phyloP scores from a whole-genome alignment of 2,329 filamentous ascomycete species.

The Penicillium fuscoglaucum region DNA sequence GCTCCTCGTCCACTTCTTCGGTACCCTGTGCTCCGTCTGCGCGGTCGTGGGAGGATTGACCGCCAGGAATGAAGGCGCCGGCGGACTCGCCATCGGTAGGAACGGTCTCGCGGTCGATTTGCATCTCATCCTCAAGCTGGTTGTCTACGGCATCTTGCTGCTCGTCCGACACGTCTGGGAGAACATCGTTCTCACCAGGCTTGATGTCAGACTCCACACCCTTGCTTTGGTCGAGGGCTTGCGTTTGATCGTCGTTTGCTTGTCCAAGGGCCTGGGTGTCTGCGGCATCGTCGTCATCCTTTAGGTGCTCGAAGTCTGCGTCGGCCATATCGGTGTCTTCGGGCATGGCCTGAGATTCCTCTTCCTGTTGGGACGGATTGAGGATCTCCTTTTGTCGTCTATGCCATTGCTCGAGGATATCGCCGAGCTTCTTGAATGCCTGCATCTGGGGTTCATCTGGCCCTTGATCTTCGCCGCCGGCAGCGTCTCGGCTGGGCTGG shows the following conservation, averaged over 20 bases:
- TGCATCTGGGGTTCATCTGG: conserved; percentile 54
- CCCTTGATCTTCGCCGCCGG: conserved; percentile 38
- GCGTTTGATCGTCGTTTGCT: conserved; percentile 82
- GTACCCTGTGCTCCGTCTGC: conserved; percentile 34
- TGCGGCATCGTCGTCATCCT: conserved; percentile 75
- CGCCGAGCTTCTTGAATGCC: conserved; percentile 91
- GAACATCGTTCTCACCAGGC: conserved; percentile 55
- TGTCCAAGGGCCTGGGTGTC: conserved; percentile 90
- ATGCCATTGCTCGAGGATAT: conserved; percentile 91
- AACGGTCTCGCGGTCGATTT: conserved; percentile 36
- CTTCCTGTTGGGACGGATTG: conserved; percentile 56
- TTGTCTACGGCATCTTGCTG: conserved; percentile 43
- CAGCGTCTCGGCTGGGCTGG: conserved; percentile 38
- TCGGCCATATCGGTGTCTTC: conserved; percentile 70
- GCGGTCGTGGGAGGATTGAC: conserved; percentile 37
- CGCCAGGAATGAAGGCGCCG: conserved; percentile 57
- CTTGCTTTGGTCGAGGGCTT: conserved; percentile 83
- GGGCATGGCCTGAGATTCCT: conserved; percentile 55
- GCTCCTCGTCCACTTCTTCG: conserved; percentile 47
- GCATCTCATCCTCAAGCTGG: conserved; percentile 51
- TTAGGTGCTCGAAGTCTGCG: conserved; percentile 90
- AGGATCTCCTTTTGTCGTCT: conserved; percentile 81
- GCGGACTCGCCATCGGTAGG: conserved; percentile 43
- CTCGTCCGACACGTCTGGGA: conserved; percentile 55
- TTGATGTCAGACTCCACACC: conserved; percentile 70